Evolutionary conservation across 495 filamentous ascomycete species (phyloP).

Genomic region (Talaromyces liani): DNA sequence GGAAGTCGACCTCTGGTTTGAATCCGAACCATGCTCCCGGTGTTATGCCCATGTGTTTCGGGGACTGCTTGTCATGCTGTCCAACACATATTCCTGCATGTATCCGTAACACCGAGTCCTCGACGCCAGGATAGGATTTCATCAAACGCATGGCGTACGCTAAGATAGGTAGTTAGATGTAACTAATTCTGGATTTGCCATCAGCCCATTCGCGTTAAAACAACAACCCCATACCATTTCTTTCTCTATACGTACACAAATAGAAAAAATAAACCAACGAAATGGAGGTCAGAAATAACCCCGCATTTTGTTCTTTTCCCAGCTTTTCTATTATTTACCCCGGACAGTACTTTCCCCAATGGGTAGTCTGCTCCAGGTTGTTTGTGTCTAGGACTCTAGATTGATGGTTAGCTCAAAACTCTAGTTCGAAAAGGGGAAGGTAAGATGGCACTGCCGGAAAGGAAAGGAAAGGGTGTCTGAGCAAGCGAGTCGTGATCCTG

Average conservation of each 20-base stretch:
- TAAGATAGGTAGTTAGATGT: neutral
- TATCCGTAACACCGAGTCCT: neutral
- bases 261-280: neutral
- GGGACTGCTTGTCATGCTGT: neutral
- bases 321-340: neutral
- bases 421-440: slow-evolving; percentile 1
- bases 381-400: slow-evolving; percentile 4
- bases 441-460: neutral
- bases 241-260: neutral
- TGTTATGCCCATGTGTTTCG: neutral
- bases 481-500: neutral
- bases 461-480: neutral
- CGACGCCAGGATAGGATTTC: neutral
- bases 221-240: neutral
- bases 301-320: neutral
- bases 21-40: neutral
- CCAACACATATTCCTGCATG: neutral
- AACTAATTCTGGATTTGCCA: neutral
- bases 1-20: neutral
- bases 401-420: neutral
- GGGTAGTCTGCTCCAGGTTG: neutral
- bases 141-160: neutral
- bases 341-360: slow-evolving; percentile 1
- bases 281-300: neutral
- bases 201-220: neutral